Evolutionary conservation across 129 eudicot species (phyloP), one percentile per base, ranked within the genome.

Genomic region (Deinandra increscens): DNA sequence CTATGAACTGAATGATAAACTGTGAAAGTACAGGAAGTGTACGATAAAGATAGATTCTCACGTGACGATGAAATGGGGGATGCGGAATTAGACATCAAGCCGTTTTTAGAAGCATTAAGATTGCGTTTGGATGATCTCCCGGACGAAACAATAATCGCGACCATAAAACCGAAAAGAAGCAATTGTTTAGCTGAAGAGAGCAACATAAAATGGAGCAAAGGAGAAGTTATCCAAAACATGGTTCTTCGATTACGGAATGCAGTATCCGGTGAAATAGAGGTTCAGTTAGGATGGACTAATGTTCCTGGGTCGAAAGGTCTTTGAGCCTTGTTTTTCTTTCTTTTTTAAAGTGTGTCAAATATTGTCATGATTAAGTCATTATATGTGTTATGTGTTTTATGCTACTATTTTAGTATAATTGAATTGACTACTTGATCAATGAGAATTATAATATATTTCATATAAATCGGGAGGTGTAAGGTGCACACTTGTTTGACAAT

Each of bases 111-210:
- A 45, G 83, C 79, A 41, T 37, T 85, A 43, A 76, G 50, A 71
- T 60, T 82, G 83, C 60, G 20, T 29, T 23, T 79, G n/a, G 60
- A 73, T 39, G 66, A 54, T 42, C 66, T 80, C 3, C 82, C 85
- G 0, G 58, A 73, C 12, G 81, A 75, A 43, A 85, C 91, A n/a
- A 73, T 82, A 31, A 67, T 85, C 56, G 64, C 74, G 15, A 72
- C 64, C 6, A 69, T 85, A 49, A 76, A 82, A 58, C 87, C 87
- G 43, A 77, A 44, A 64, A 73, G 91, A 48, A 68, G 66, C 9
- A 85, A 82, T 23, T 85, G 83, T 70, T 46, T 82, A 48, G 72
- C 91, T 0, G 87, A 85, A 66, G 91, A 85, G 44, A 85, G 91
- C 70, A 36, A 54, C 68, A 75, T 85, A 29, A 71, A 31, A 49